Base-by-base conservation (phyloP, 352 stramenopile genomes). In the Globisporangium uncinulatum region DNA sequence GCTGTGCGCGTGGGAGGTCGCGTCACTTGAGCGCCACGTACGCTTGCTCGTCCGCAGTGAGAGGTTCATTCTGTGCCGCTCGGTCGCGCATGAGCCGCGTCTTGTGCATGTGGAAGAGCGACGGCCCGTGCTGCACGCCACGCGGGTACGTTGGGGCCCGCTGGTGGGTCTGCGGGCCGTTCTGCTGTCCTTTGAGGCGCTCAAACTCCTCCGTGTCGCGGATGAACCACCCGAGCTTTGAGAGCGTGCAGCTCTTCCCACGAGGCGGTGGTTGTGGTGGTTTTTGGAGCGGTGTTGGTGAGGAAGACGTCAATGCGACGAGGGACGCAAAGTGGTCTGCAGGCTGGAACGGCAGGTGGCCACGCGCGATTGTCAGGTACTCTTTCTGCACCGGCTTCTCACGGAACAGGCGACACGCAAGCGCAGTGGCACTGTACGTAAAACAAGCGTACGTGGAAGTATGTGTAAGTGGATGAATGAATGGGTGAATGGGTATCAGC, bases 331-430 rank as follows among this genome's bases (percentile, higher is more conserved):
- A 52, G 45, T 54, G 39, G 13, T 86, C 65, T 10, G 51, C 59
- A 15, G 80, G 76, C 32, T 87, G 58, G 47, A 87, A 80, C 4
- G 79, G 73, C 21, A 95, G 44, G 50, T 90, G 75, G 6, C 86
- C 87, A 8, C 72, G 70, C 20, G 96, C 77, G 20, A 96, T 64
- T 0, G 87, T 86, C 34, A 96, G 63, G 65, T 96, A 96, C 49
- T 89, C 73, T 48, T 96, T 96, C 56, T 91, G 70, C 29, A 87
- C 79, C 39, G 73, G 65, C 57, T 94, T 89, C 51, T 92, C 73
- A 8, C 79, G 73, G 49, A 96, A 96, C 17, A 95, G 68, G 9
- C 67, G 67, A 52, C 73, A 87, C 10, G 74, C 85, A 20, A 74
- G 69, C 14, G 81, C 67, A 17, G 86, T 90, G 6, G 79, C 81